Percentiles rank a stretch among this genome's conserved stretches.
These are phyloP conservation scores for Alisma plantagoaquatica DNA, from an alignment of 106 monocot genomes.

Conservation along the genomic window DNA sequence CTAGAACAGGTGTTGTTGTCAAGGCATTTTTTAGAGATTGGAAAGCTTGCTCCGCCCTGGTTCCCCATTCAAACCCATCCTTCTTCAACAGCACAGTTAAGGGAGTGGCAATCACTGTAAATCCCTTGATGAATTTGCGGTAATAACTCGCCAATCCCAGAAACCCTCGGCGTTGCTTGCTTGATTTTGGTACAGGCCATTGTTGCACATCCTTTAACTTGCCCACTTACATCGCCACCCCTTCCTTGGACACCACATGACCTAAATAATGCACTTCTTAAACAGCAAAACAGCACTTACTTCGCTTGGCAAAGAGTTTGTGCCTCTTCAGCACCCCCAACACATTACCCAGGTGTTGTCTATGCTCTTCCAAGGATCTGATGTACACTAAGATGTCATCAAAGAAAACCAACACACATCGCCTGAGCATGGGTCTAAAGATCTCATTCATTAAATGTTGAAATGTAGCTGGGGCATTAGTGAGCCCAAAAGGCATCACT, in stretches of 20 bases:
- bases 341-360: neutral
- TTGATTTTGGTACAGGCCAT: neutral
- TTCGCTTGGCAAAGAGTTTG: neutral
- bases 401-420: slow-evolving; percentile 2
- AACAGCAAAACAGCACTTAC: neutral
- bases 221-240: neutral
- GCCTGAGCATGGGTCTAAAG: neutral
- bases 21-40: neutral
- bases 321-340: neutral
- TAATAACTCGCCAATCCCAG: neutral
- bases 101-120: neutral
- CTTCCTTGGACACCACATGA: neutral
- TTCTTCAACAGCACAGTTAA: neutral
- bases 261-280: neutral
- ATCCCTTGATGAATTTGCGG: neutral
- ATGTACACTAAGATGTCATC: slow-evolving; percentile 2
- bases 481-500: slow-evolving; percentile 8
- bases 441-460: slow-evolving; percentile 2
- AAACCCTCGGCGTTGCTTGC: neutral
- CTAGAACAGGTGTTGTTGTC: neutral
- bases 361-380: neutral
- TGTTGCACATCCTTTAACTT: neutral
- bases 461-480: slow-evolving; percentile 4
- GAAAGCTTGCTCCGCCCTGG: neutral
- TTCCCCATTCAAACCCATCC: neutral